These are phyloP conservation scores for Phaffomyces thermotolerans DNA, from an alignment of 805 yeast genomes.

Conservation along the genomic window DNA sequence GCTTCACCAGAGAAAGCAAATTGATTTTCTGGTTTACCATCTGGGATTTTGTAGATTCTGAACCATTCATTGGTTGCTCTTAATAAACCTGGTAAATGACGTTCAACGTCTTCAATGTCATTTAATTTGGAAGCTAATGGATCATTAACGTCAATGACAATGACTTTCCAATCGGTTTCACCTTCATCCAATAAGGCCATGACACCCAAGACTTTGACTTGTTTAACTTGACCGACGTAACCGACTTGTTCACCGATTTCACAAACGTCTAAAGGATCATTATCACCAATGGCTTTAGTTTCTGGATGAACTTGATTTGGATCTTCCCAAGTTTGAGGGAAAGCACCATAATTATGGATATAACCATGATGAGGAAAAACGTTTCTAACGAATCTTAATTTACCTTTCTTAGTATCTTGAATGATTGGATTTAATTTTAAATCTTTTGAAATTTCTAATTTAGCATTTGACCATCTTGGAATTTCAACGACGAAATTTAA, in stretches of 20 bases:
- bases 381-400: conserved; percentile 92
- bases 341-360: conserved; percentile 97
- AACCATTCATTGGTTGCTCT: conserved; percentile 97
- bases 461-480: conserved; percentile 98
- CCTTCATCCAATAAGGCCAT: conserved; percentile 93
- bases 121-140: conserved; percentile 81
- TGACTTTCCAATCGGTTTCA: conserved; percentile 87
- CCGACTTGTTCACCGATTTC: conserved; percentile 69
- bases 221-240: conserved; percentile 66
- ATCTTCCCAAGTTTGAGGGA: conserved; percentile 61
- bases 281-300: conserved; percentile 68
- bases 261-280: conserved; percentile 81
- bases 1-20: conserved; percentile 96
- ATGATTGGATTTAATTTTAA: conserved; percentile 81
- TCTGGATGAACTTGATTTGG: conserved; percentile 58
- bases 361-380: conserved; percentile 99
- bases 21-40: conserved; percentile 94
- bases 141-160: conserved; percentile 76
- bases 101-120: conserved; percentile 87
- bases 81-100: conserved; percentile 84
- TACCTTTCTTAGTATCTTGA: conserved; percentile 97
- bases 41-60: conserved; percentile 95
- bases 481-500: conserved; percentile 92
- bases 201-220: conserved; percentile 89
- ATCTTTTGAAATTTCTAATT: conserved; percentile 89